These are phyloP conservation scores for Conringia planisiliqua DNA, from an alignment of 345 rosid genomes.

Conservation along the genomic window DNA sequence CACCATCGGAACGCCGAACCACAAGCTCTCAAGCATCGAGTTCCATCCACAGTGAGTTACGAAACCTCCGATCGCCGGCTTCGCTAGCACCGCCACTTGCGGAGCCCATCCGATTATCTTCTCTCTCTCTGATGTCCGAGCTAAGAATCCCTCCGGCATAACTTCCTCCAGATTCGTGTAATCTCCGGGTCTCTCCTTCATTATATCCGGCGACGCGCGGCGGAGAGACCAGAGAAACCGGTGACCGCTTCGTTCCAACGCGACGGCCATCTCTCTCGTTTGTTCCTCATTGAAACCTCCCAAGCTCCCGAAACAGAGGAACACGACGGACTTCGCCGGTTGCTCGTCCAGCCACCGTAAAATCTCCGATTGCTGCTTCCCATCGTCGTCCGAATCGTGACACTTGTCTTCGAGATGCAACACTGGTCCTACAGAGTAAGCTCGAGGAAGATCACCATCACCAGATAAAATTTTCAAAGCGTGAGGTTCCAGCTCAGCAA, in stretches of 20 bases:
- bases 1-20: slow-evolving; percentile 55
- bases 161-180: slow-evolving; percentile 19
- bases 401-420: slow-evolving; percentile 33
- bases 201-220: slow-evolving; percentile 1
- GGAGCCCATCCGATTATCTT: slow-evolving; percentile 61
- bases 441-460: slow-evolving; percentile 9
- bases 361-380: slow-evolving; percentile 17
- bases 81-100: slow-evolving; percentile 43
- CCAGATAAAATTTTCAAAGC: slow-evolving; percentile 23
- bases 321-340: slow-evolving; percentile 48
- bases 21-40: slow-evolving; percentile 51
- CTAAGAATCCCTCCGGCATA: slow-evolving; percentile 45
- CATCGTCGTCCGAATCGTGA: background rate
- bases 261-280: slow-evolving; percentile 43
- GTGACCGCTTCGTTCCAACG: slow-evolving; percentile 41
- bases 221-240: slow-evolving; percentile 63
- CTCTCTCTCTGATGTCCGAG: slow-evolving; percentile 40
- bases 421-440: slow-evolving; percentile 53
- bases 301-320: slow-evolving; percentile 64
- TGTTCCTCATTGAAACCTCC: slow-evolving; percentile 55
- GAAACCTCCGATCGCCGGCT: slow-evolving; percentile 47
- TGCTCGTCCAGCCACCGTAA: slow-evolving; percentile 56
- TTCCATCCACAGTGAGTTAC: slow-evolving; percentile 77
- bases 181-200: slow-evolving; percentile 10
- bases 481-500: slow-evolving; percentile 46